A percentile compares a stretch with the other conserved stretches of the same genome.
Conservation (phyloP, 768 basidiomycete species). For the Pleurotus salmoneostramineus region DNA sequence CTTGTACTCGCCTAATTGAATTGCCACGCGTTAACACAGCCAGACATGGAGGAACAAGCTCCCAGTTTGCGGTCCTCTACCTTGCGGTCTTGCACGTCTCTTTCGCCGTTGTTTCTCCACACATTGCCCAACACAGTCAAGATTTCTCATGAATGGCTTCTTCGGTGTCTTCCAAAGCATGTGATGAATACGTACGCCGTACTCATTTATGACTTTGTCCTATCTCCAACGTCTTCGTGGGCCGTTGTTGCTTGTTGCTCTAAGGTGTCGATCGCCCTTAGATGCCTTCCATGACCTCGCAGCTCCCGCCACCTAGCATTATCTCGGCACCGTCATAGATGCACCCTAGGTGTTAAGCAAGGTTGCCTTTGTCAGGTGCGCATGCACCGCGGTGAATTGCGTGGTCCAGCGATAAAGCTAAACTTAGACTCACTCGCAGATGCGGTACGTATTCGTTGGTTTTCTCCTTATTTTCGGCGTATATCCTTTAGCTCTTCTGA, state of each 20-base stretch:
- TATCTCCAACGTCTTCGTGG: background rate
- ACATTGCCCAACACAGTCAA: background rate
- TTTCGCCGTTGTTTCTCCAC: constrained; percentile 8
- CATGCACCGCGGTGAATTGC: constrained; percentile 3
- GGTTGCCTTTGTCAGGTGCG: background rate
- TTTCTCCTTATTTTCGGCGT: background rate
- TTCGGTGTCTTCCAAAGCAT: background rate
- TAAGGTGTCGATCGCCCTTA: background rate
- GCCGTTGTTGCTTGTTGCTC: background rate
- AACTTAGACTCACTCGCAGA: background rate
- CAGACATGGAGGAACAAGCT: constrained; percentile 83
- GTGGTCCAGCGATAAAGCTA: background rate
- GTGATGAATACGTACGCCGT: background rate
- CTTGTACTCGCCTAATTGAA: constrained; percentile 98
- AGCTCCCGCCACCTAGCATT: background rate
- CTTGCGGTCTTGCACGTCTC: constrained; percentile 65
- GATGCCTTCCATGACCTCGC: background rate
- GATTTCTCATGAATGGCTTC: constrained; percentile 3
- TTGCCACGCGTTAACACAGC: constrained; percentile 83
- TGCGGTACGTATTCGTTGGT: background rate
- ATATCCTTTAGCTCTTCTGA: background rate
- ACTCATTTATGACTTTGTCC: background rate
- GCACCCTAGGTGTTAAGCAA: constrained; percentile 1
- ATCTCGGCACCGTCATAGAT: constrained; percentile 3
- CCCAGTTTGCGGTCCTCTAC: constrained; percentile 98